Evolutionary conservation across 2,329 filamentous ascomycete species (phyloP).

Genomic region (Claviceps maximensis): DNA sequence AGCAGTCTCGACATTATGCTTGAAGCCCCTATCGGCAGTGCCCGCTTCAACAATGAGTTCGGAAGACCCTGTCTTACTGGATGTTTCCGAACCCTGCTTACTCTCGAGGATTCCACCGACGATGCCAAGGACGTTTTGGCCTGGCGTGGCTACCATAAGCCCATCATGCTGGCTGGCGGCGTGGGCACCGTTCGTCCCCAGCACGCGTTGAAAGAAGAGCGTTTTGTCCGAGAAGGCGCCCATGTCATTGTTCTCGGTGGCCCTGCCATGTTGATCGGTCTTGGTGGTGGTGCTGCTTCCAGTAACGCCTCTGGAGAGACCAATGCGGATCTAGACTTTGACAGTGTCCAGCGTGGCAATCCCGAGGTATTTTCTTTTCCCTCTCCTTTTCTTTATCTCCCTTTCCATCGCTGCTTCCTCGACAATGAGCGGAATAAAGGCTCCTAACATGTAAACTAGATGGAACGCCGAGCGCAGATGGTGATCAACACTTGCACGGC

Average conservation of each 20-base stretch:
- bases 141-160: constrained; percentile 88
- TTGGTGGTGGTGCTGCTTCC: constrained; percentile 89
- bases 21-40: constrained; percentile 88
- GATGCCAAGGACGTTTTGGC: constrained; percentile 26
- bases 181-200: constrained; percentile 84
- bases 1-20: constrained; percentile 96
- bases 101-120: constrained; percentile 16
- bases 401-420: too few relatives aligned
- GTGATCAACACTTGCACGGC: constrained; percentile 91
- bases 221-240: constrained; percentile 71
- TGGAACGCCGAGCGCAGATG: constrained; percentile 90
- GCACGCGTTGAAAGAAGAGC: constrained; percentile 74
- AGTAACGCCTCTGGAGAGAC: constrained; percentile 80
- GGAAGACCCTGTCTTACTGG: constrained; percentile 79
- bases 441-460: constrained; percentile 22
- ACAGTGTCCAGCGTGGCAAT: constrained; percentile 92
- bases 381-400: neutral
- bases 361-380: constrained; percentile 42
- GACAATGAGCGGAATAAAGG: neutral
- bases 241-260: constrained; percentile 88
- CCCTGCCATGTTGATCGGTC: constrained; percentile 92
- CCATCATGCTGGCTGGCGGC: constrained; percentile 95
- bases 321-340: constrained; percentile 87
- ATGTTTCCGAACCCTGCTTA: constrained; percentile 82
- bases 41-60: constrained; percentile 96